Evolutionary conservation across 2,329 filamentous ascomycete species (phyloP).

Genomic region (Aphanocladium album): DNA sequence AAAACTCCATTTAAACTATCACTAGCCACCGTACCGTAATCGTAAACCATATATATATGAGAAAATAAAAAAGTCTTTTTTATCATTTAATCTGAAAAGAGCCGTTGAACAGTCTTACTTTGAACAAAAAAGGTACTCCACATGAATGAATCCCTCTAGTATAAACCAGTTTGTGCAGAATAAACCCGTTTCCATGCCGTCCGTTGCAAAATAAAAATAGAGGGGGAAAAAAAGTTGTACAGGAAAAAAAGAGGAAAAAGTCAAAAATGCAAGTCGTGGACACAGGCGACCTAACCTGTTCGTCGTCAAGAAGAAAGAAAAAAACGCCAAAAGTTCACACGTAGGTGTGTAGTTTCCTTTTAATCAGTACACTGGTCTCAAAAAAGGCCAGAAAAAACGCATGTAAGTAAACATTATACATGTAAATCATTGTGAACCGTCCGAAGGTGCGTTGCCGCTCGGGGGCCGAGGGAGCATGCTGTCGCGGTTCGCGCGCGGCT

Average conservation of each 20-base stretch:
- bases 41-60: neutral
- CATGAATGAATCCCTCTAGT: neutral
- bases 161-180: no score
- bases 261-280: neutral
- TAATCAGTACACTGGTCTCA: conserved; percentile 3
- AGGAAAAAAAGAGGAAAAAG: conserved; percentile 1
- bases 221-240: conserved; percentile 1
- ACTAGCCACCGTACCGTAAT: no score
- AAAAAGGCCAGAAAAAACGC: neutral
- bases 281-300: conserved; percentile 2
- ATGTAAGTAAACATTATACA: neutral
- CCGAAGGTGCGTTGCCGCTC: neutral
- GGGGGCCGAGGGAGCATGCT: conserved; percentile 48
- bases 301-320: no score
- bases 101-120: neutral
- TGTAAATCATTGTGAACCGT: neutral
- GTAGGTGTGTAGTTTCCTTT: no score
- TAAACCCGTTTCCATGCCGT: no score
- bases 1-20: no score
- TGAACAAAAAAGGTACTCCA: neutral
- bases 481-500: conserved; percentile 34
- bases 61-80: conserved; percentile 1
- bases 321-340: conserved; percentile 1
- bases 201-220: neutral
- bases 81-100: conserved; percentile 5